Conservation (phyloP, 805 yeast genomes). For the Schwanniomyces polymorphus region DNA sequence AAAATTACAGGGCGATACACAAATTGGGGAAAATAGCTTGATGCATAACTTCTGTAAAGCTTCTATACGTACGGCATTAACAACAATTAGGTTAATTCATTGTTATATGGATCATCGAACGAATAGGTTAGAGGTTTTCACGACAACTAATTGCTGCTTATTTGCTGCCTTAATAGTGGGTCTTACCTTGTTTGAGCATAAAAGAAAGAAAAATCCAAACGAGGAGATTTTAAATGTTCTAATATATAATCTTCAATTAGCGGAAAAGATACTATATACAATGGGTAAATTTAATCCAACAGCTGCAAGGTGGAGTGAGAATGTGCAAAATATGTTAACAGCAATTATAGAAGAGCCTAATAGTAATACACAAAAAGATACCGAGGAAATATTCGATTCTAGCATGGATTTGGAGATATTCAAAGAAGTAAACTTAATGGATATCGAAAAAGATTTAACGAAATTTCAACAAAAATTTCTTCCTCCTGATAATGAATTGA, state of each 20-base stretch:
- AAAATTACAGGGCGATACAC: not conserved
- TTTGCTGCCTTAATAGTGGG: not conserved
- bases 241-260: not conserved
- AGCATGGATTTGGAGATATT: not conserved
- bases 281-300: not conserved
- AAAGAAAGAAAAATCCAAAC: not conserved
- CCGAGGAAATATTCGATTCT: not conserved
- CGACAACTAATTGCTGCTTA: not conserved
- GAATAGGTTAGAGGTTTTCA: not conserved
- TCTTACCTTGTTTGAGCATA: slow-evolving; percentile 1
- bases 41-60: not conserved
- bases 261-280: not conserved
- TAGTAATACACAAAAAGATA: not conserved
- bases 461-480: not conserved
- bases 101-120: not conserved
- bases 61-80: not conserved
- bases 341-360: not conserved
- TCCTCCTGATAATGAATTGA: slow-evolving; percentile 1
- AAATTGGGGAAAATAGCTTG: not conserved
- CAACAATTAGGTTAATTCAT: not conserved
- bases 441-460: not conserved
- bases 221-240: not conserved
- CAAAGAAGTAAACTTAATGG: not conserved
- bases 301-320: not conserved
- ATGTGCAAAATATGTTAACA: slow-evolving; percentile 1